These are phyloP conservation scores for Neodidymelliopsis sp. DNA, from an alignment of 2,329 filamentous ascomycete species.

Conservation along the genomic window DNA sequence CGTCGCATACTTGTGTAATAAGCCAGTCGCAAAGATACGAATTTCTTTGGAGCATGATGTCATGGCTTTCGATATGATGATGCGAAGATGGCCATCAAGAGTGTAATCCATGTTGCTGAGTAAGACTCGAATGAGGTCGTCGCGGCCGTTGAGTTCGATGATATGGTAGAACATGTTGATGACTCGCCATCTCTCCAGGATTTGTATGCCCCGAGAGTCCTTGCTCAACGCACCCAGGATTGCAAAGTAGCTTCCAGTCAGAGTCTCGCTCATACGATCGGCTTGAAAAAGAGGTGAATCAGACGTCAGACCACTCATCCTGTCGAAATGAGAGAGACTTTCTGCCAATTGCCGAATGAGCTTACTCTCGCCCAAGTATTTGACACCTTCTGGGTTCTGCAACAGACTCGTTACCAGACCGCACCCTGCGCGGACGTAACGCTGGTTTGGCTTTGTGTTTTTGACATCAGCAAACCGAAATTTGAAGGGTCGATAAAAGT, in stretches of 20 bases:
- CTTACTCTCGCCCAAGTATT: constrained; percentile 90
- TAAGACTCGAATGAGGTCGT: constrained; percentile 88
- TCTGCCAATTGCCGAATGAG: constrained; percentile 92
- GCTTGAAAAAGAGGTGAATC: constrained; percentile 87
- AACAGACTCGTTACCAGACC: constrained; percentile 85
- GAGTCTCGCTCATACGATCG: constrained; percentile 82
- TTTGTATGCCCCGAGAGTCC: constrained; percentile 81
- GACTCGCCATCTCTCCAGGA: constrained; percentile 96
- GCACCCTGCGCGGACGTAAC: constrained; percentile 90
- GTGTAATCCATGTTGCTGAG: constrained; percentile 93
- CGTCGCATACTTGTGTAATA: constrained; percentile 85
- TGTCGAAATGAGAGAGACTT: constrained; percentile 93
- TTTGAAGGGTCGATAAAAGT: constrained; percentile 97
- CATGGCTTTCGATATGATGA: constrained; percentile 91
- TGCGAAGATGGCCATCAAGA: constrained; percentile 82
- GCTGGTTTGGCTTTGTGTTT: constrained; percentile 91
- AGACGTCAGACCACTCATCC: constrained; percentile 76
- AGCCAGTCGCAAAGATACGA: constrained; percentile 86
- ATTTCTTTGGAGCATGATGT: constrained; percentile 91
- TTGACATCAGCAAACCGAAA: constrained; percentile 90
- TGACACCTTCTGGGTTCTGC: constrained; percentile 83
- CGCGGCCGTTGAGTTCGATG: constrained; percentile 86
- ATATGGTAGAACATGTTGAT: constrained; percentile 99
- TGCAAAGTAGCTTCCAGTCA: constrained; percentile 92
- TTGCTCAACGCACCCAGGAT: constrained; percentile 88